These are phyloP conservation scores for Russula ochroleuca DNA, from an alignment of 768 basidiomycete genomes.

Conservation along the genomic window DNA sequence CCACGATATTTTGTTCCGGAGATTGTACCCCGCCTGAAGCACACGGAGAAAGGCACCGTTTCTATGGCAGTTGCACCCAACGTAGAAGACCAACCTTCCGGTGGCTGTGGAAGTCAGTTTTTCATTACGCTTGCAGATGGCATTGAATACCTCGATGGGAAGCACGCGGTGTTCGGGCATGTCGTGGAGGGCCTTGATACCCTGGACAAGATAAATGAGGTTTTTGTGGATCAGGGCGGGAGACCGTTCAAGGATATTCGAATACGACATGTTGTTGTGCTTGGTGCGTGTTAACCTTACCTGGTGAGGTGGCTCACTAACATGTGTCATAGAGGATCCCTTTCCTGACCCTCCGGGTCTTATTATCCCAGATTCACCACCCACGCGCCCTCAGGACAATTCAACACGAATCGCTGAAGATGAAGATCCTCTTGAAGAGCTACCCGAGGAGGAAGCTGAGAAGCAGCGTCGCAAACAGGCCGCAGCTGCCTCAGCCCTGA, in stretches of 20 bases:
- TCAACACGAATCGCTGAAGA: constrained; percentile 92
- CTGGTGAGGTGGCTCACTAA: constrained; percentile 6
- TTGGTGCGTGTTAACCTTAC: constrained; percentile 53
- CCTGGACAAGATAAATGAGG: constrained; percentile 87
- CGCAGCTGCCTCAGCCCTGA: constrained; percentile 88
- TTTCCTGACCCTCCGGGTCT: constrained; percentile 84
- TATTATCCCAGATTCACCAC: constrained; percentile 65
- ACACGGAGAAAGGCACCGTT: constrained; percentile 78
- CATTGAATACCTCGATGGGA: constrained; percentile 93
- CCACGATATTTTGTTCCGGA: constrained; percentile 90
- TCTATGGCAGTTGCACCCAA: constrained; percentile 97
- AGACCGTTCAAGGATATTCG: constrained; percentile 91
- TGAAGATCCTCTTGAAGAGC: constrained; percentile 78
- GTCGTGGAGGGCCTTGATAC: constrained; percentile 94
- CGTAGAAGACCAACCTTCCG: constrained; percentile 50
- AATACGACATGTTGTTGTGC: constrained; percentile 91
- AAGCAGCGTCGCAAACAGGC: constrained; percentile 77
- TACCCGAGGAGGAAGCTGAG: constrained; percentile 86
- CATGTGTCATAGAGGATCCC: constrained; percentile 70
- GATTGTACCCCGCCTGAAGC: constrained; percentile 76
- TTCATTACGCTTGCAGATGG: constrained; percentile 89
- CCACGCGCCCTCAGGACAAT: constrained; percentile 77
- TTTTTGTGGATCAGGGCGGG: constrained; percentile 82
- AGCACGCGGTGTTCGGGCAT: constrained; percentile 88
- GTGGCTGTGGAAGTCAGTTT: constrained; percentile 94